Evolutionary conservation across 129 eudicot genomes (phyloP).

Genomic region (Dittrichia graveolens): DNA sequence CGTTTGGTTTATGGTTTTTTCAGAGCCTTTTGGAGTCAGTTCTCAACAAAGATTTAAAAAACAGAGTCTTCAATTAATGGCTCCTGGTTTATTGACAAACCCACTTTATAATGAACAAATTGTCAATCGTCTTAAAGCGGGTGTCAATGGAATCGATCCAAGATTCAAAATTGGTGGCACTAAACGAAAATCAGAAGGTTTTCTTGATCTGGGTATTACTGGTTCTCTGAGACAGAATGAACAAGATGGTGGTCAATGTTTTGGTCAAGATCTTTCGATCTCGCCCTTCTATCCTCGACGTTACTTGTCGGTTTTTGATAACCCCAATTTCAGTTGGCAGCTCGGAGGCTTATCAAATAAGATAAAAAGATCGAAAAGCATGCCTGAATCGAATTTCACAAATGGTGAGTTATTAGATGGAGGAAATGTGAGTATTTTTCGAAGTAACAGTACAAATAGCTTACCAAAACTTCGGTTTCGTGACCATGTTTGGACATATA

Average conservation of each 20-base stretch:
- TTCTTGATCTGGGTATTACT: constrained; percentile 22
- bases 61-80: constrained; percentile 36
- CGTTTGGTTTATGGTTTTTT: constrained; percentile 41
- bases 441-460: constrained; percentile 50
- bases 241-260: constrained; percentile 6
- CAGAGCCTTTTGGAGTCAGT: constrained; percentile 44
- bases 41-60: constrained; percentile 1
- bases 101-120: constrained; percentile 33
- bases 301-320: constrained; percentile 30
- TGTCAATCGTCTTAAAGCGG: constrained; percentile 9
- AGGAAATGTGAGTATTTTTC: constrained; percentile 22
- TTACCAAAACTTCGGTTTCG: constrained; percentile 64
- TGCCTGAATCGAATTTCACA: constrained; percentile 36
- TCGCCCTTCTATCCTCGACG: constrained; percentile 21
- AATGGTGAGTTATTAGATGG: constrained; percentile 6
- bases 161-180: constrained; percentile 22
- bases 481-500: constrained; percentile 66
- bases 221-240: constrained; percentile 1
- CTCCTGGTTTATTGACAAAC: constrained; percentile 38
- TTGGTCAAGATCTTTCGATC: constrained; percentile 30
- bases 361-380: constrained; percentile 49
- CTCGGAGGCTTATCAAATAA: constrained; percentile 24
- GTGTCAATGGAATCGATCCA: constrained; percentile 35
- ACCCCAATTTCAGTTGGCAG: constrained; percentile 23
- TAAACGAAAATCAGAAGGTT: constrained; percentile 31